These are phyloP conservation scores for Fusarium duplospermum DNA, from an alignment of 2,329 filamentous ascomycete species.

Conservation along the genomic window DNA sequence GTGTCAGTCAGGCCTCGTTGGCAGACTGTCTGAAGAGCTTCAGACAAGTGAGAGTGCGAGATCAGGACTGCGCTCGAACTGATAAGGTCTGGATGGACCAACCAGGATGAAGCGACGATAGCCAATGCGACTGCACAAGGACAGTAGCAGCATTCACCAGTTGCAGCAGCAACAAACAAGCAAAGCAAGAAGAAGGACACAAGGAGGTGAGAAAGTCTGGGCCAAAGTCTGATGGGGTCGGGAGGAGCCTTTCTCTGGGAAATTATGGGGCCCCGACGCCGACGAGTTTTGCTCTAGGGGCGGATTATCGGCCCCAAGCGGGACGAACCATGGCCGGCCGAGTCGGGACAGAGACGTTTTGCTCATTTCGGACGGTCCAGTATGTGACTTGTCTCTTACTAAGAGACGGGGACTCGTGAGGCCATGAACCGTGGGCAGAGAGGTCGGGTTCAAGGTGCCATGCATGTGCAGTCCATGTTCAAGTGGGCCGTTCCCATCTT, in stretches of 20 bases:
- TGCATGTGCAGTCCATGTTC: not conserved
- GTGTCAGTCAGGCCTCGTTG: not conserved
- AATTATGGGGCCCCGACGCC: conserved; percentile 33
- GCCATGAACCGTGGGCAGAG: not conserved
- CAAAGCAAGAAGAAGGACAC: conserved; percentile 21
- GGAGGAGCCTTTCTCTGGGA: conserved; percentile 23
- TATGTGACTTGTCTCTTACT: not conserved
- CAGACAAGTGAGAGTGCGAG: not conserved
- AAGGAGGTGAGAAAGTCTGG: conserved; percentile 31
- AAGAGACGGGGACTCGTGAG: conserved; percentile 2
- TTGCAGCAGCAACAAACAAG: conserved; percentile 23
- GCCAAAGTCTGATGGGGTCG: conserved; percentile 21
- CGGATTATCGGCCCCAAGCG: conserved; percentile 36
- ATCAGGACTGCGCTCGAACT: not conserved
- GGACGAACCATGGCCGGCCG: conserved; percentile 32
- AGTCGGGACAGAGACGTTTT: conserved; percentile 18
- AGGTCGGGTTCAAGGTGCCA: not conserved
- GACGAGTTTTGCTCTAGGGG: conserved; percentile 30
- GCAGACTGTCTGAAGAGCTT: conserved; percentile 1
- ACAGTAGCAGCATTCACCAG: conserved; percentile 5
- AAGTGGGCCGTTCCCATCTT: conserved; percentile 5
- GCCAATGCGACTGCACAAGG: not conserved
- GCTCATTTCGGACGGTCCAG: not conserved
- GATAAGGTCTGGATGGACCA: conserved; percentile 4
- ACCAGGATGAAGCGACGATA: conserved; percentile 1